Base-by-base conservation (phyloP, 441 rosid genomes). In the Pelargonium australe region DNA sequence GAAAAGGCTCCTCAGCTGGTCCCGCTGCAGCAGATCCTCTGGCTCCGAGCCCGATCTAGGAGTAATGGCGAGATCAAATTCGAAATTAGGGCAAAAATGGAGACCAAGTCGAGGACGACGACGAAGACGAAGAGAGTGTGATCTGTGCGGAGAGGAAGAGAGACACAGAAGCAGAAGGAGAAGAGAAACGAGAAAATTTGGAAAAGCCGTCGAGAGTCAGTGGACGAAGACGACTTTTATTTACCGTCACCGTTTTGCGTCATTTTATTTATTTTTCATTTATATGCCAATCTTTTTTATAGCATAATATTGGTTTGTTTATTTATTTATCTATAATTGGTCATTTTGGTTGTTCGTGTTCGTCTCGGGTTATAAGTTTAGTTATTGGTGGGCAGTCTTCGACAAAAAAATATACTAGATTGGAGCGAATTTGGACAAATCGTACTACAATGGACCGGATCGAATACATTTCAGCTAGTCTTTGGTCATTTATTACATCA, bases 21-120 rank as follows among this genome's bases (percentile, higher is more conserved):
- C 3, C 11, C 31, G 63, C 63, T 20, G 63, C 2, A 8, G n/a
- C 9, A 58, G 63, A 58, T 19, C 6, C 13, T 58, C 28, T 58
- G n/a, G 4, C 63, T 58, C 63, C 63, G n/a, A 20, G 11, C 34
- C 63, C 63, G 63, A 58, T 58, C 63, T 58, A 58, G 31, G 63
- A 58, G 13, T 20, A 20, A 5, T 58, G 6, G 34, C 31, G 63
- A 58, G 63, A 58, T 58, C 63, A 12, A 58, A 12, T 16, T 6
- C 58, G 7, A 53, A 53, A 3, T 16, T 13, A 10, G 23, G 16
- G 23, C 60, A 14, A 19, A 14, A 53, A 14, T 3, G 5, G 37
- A 4, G 5, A 4, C 4, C 37, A 3, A 31, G 3, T 53, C 20
- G 51, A 53, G 37, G 37, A 0, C 0, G 61, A 55, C 0, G 58